These are phyloP conservation scores for Aspergillus brasiliensis DNA, from an alignment of 2,329 filamentous ascomycete species.

Conservation along the genomic window DNA sequence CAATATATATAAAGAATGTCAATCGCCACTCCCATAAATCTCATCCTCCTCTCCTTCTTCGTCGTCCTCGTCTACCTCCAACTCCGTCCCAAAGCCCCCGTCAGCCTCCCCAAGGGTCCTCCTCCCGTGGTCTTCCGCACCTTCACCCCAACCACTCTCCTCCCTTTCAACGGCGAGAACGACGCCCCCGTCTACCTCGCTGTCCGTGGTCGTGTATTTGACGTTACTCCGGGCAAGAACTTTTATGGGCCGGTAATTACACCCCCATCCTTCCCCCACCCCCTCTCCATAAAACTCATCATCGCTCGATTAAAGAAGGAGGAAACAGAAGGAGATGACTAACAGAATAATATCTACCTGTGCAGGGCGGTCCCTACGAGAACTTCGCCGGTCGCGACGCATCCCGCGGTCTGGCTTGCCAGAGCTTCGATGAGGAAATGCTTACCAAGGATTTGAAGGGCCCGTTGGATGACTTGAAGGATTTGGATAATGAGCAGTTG, in stretches of 20 bases:
- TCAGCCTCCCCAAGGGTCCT: constrained; percentile 56
- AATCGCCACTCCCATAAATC: constrained; percentile 62
- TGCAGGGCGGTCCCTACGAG: constrained; percentile 80
- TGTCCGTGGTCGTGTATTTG: constrained; percentile 89
- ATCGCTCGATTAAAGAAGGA: no score
- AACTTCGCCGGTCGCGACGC: constrained; percentile 97
- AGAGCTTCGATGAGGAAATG: constrained; percentile 95
- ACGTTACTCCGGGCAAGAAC: constrained; percentile 81
- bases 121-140: constrained; percentile 79
- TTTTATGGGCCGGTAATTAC: constrained; percentile 78
- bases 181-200: constrained; percentile 79
- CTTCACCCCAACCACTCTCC: constrained; percentile 80
- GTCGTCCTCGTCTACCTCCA: constrained; percentile 60
- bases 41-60: constrained; percentile 62
- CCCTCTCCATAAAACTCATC: no score
- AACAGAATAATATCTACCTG: no score
- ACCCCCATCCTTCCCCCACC: background rate
- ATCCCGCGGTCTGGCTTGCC: constrained; percentile 80
- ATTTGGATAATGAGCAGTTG: constrained; percentile 72
- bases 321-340: no score
- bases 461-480: constrained; percentile 74
- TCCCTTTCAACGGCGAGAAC: constrained; percentile 78
- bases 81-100: constrained; percentile 56
- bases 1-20: constrained; percentile 49
- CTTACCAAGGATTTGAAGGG: constrained; percentile 86